phyloP scores from a whole-genome alignment of 2,329 filamentous ascomycete species.

The Dothideomycetidae sp. region DNA sequence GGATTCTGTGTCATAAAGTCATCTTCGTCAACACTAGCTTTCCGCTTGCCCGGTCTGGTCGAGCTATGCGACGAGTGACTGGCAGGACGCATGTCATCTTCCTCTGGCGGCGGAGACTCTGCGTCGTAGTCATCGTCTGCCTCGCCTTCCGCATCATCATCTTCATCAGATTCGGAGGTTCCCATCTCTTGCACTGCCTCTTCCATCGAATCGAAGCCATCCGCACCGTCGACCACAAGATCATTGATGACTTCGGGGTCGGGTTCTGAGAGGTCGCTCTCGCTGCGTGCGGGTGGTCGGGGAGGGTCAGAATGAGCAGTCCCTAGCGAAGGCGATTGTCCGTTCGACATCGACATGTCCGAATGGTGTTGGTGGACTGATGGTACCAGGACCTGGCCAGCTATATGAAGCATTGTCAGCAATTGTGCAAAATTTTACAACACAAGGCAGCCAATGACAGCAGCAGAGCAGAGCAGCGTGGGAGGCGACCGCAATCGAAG shows the following conservation, averaged over 20 bases:
- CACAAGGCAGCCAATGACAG: constrained; percentile 18
- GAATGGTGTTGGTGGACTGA: constrained; percentile 38
- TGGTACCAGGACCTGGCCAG: constrained; percentile 49
- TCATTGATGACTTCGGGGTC: constrained; percentile 25
- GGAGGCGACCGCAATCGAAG: not conserved
- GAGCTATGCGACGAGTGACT: constrained; percentile 59
- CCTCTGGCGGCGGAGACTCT: constrained; percentile 36
- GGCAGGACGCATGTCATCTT: constrained; percentile 39
- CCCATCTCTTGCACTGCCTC: constrained; percentile 32
- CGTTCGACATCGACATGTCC: constrained; percentile 49
- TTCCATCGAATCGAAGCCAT: constrained; percentile 24
- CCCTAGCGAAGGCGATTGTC: constrained; percentile 44
- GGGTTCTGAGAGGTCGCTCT: constrained; percentile 64
- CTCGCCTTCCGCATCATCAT: constrained; percentile 36
- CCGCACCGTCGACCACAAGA: constrained; percentile 21
- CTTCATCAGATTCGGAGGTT: constrained; percentile 33
- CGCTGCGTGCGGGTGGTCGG: constrained; percentile 43
- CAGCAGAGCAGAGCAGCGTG: constrained; percentile 17
- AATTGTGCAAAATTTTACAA: constrained; percentile 14
- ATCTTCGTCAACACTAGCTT: constrained; percentile 48
- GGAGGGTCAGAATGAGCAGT: constrained; percentile 31
- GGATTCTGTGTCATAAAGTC: constrained; percentile 83
- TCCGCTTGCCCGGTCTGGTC: constrained; percentile 56
- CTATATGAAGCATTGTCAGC: constrained; percentile 33
- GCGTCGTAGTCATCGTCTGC: constrained; percentile 61